These are phyloP conservation scores for Mycotypha africana DNA, from an alignment of 371 early-diverging fungal species.

Conservation along the genomic window DNA sequence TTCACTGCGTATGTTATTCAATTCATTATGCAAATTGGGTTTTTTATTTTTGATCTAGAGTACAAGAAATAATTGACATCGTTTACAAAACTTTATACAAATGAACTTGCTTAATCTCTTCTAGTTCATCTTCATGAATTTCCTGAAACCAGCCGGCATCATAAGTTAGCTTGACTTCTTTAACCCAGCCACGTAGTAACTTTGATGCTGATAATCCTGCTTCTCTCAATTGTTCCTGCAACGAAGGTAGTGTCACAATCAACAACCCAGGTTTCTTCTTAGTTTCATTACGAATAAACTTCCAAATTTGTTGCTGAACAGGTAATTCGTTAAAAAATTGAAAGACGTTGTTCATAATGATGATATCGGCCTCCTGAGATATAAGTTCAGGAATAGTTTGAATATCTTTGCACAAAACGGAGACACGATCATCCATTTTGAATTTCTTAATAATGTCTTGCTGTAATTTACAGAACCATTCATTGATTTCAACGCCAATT, in stretches of 20 bases:
- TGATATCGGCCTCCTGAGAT: constrained; percentile 41
- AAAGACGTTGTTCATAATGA: constrained; percentile 64
- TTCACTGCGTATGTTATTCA: no score
- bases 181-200: constrained; percentile 42
- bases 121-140: constrained; percentile 45
- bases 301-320: constrained; percentile 56
- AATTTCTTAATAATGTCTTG: constrained; percentile 50
- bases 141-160: constrained; percentile 41
- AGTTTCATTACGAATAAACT: constrained; percentile 46
- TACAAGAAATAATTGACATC: no score
- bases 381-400: constrained; percentile 39
- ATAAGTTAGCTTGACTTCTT: constrained; percentile 40
- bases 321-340: constrained; percentile 54
- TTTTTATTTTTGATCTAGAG: no score
- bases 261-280: constrained; percentile 43
- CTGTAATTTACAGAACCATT: constrained; percentile 56
- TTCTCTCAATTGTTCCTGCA: constrained; percentile 59
- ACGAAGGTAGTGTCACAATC: constrained; percentile 51
- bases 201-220: constrained; percentile 38
- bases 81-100: constrained; percentile 55
- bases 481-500: constrained; percentile 61
- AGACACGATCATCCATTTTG: constrained; percentile 50
- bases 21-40: no score
- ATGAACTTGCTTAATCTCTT: constrained; percentile 58
- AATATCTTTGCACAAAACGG: constrained; percentile 53